Base-by-base conservation (phyloP, 352 stramenopile species). In the Blastocystis sp. region DNA sequence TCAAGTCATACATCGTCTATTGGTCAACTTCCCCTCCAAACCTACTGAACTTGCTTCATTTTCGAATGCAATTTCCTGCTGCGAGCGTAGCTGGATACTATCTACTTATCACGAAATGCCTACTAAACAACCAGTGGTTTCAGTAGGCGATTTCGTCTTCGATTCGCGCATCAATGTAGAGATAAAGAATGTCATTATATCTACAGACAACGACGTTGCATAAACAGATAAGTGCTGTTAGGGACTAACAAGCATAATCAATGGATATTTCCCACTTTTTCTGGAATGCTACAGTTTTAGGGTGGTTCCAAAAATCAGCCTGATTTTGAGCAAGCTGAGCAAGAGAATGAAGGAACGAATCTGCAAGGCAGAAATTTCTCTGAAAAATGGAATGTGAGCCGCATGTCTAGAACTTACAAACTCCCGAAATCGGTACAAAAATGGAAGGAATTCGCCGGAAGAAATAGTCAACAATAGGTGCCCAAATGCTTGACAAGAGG, bases 401-500 rank as follows among this genome's bases (percentile, higher is more conserved):
- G 56, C 73, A 84, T 7, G 73, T 68, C 73, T 84, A 66, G 2
- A 26, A 11, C 20, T 64, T 5, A 84, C 8, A 6, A 3, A 9
- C 1, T 29, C n/a, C 13, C 13, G 13, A 20, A 20, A n/a, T 3
- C 2, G 11, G 3, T 26, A 84, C 73, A 43, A 84, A 84, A 15
- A 84, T 56, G 56, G 59, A 37, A 7, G 73, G 73, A 15, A 68
- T 39, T 13, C 73, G 47, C 9, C 73, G 45, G 73, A 84, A 84
- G 39, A 66, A 43, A 53, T 69, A 84, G 50, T 84, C 73, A n/a
- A 84, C 73, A 43, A 84, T 68, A 23, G 73, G 73, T 29, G 26
- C 26, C 73, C 73, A 84, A 43, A 84, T 64, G 4, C 29, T 26
- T 50, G 26, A 7, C 9, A 66, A 9, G 29, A 84, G 50, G 50